These are phyloP conservation scores for Cryptosporidium baileyi DNA, from an alignment of 169 alveolate species.

Conservation along the genomic window DNA sequence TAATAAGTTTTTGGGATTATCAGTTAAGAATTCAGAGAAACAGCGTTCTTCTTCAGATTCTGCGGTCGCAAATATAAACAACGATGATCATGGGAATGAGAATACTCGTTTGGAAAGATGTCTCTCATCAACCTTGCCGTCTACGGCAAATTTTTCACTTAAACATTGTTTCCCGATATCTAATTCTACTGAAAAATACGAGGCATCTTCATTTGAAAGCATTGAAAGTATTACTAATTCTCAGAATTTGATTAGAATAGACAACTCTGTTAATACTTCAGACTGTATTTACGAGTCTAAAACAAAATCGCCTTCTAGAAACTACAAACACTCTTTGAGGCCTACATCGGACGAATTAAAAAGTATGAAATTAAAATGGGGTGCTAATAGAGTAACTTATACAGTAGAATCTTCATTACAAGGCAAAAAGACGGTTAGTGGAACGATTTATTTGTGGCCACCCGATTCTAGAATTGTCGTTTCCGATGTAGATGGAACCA, in stretches of 20 bases:
- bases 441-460: conserved; percentile 92
- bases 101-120: conserved; percentile 3
- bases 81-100: background rate
- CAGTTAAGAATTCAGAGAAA: background rate
- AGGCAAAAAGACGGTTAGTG: conserved; percentile 90
- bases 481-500: conserved; percentile 98
- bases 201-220: conserved; percentile 39
- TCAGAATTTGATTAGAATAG: background rate
- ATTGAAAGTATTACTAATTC: conserved; percentile 36
- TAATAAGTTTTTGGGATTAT: conserved; percentile 75
- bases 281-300: conserved; percentile 14
- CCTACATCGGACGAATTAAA: conserved; percentile 89
- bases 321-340: conserved; percentile 80
- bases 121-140: conserved; percentile 34
- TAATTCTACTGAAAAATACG: conserved; percentile 29
- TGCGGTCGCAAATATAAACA: no score
- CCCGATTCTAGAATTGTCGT: conserved; percentile 90
- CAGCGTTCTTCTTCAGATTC: conserved; percentile 44
- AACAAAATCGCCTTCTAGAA: conserved; percentile 47
- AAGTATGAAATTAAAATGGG: conserved; percentile 85
- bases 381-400: conserved; percentile 87
- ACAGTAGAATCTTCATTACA: conserved; percentile 87
- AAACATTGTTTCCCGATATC: background rate
- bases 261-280: background rate
- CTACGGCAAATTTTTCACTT: background rate